A percentile compares a stretch with the other conserved stretches of the same genome.
Conservation (phyloP, 148 eudicot species). For the Rheum nobile region DNA sequence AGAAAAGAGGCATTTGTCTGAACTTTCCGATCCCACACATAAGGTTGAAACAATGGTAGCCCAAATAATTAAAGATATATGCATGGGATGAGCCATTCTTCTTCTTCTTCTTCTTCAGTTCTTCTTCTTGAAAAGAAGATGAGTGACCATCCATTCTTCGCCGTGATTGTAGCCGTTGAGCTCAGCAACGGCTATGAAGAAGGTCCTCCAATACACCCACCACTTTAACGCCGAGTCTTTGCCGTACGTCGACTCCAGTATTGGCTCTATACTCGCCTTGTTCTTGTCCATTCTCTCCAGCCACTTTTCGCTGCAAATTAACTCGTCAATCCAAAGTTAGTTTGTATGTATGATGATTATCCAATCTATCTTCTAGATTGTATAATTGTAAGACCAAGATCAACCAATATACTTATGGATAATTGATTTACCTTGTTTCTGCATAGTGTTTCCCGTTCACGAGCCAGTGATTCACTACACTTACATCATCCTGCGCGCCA, state of each 20-base stretch:
- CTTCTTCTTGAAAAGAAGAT: constrained; percentile 71
- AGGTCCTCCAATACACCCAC: constrained; percentile 91
- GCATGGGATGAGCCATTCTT: no score
- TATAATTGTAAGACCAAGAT: not conserved
- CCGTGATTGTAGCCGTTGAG: constrained; percentile 79
- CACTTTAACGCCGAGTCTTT: constrained; percentile 72
- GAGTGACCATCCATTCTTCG: constrained; percentile 97
- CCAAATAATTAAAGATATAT: no score
- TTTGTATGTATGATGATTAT: not conserved
- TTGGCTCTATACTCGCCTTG: constrained; percentile 43
- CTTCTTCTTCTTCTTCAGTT: no score
- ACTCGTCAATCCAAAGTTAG: not conserved
- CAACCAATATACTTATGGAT: no score
- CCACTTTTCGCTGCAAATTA: constrained; percentile 78
- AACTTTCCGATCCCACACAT: no score
- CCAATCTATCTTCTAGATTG: not conserved
- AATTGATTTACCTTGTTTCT: constrained; percentile 58
- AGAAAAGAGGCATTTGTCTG: no score
- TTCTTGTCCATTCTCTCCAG: constrained; percentile 77
- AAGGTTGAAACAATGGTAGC: no score
- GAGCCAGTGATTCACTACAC: constrained; percentile 86
- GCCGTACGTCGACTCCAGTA: constrained; percentile 92
- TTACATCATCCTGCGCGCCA: constrained; percentile 94
- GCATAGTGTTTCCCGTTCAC: constrained; percentile 91
- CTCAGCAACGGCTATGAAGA: constrained; percentile 89